Evolutionary conservation across 768 basidiomycete species (phyloP), one percentile per base, ranked within the genome.

Genomic region (Boletus barrowsii): DNA sequence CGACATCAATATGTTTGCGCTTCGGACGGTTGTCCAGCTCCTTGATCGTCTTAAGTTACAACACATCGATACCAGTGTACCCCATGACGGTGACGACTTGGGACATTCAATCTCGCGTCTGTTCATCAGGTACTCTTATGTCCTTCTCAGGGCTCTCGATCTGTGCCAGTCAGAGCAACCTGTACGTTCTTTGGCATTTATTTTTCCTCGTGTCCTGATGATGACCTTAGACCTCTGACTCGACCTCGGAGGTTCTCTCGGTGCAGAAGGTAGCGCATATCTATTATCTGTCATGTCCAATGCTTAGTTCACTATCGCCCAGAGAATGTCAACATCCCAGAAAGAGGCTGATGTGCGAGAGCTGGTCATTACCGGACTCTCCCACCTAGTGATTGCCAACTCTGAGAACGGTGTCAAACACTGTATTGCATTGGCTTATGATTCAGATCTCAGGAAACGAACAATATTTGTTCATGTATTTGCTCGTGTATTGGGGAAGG

Each of bases 381-480:
- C 92, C 1, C 86, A 93, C 56, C 76, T 96, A 7, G 85, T 96
- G 51, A 82, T 79, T 33, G 82, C 91, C 13, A 96, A 96, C 65
- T 85, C 89, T 15, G 90, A 94, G 64, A 87, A 83, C 61, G 93
- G 91, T 6, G 84, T 95, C 65, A 93, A 93, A 68, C 90, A 95
- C 67, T 93, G 88, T 62, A 80, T 95, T 20, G 74, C 84, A 5
- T 75, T 90, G 54, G 90, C 88, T 1, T 93, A 91, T 61, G 86
- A 90, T 62, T 68, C 75, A 20, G 88, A 94, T 63, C 73, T 78
- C 24, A 72, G 79, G 37, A 85, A 87, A 62, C 82, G 91, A 14
- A 77, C 81, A 10, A 90, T 93, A 24, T 97, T 94, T 63, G 83
- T 91, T 14, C 84, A 88, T 61, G 86, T 93, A 8, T 90, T 95